phyloP scores from a whole-genome alignment of 306 rosid genomes.

The Lotus japonicus region DNA sequence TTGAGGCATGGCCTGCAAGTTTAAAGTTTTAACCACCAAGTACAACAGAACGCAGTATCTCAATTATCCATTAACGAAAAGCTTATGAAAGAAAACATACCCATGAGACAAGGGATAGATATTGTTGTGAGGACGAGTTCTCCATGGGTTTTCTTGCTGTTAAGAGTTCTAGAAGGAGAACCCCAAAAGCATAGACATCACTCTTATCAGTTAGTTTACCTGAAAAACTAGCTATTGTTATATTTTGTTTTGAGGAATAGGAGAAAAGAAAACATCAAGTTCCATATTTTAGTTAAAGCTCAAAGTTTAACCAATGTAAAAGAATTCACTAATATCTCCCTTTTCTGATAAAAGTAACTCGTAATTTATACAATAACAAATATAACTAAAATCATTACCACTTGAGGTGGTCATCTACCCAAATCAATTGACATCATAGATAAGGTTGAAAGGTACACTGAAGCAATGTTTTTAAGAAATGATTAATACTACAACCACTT shows the following conservation, averaged over 20 bases:
- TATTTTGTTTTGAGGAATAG: not conserved
- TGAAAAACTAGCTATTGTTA: slow-evolving; percentile 24
- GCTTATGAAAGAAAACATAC: slow-evolving; percentile 33
- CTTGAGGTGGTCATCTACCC: not conserved
- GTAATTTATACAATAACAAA: not conserved
- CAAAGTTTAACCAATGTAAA: not conserved
- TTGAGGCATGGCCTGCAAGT: slow-evolving; percentile 90
- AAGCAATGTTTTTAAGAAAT: slow-evolving; percentile 7
- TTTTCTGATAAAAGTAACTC: not conserved
- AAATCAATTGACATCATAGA: not conserved
- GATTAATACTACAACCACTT: slow-evolving; percentile 4
- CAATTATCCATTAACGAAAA: not conserved
- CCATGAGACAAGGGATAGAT: slow-evolving; percentile 76
- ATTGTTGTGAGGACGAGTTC: slow-evolving; percentile 43
- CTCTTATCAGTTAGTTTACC: slow-evolving; percentile 91
- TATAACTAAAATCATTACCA: not conserved
- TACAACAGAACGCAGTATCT: not conserved
- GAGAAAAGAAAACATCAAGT: not conserved
- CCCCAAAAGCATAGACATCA: slow-evolving; percentile 90
- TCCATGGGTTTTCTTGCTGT: slow-evolving; percentile 73
- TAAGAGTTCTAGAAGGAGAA: slow-evolving; percentile 77
- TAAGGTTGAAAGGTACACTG: not conserved
- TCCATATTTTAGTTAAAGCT: not conserved
- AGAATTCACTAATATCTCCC: not conserved
- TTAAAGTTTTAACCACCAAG: slow-evolving; percentile 19